Evolutionary conservation across 257 asterid genomes (phyloP), one percentile per base, ranked within the genome.

Genomic region (Paulownia fortunei): DNA sequence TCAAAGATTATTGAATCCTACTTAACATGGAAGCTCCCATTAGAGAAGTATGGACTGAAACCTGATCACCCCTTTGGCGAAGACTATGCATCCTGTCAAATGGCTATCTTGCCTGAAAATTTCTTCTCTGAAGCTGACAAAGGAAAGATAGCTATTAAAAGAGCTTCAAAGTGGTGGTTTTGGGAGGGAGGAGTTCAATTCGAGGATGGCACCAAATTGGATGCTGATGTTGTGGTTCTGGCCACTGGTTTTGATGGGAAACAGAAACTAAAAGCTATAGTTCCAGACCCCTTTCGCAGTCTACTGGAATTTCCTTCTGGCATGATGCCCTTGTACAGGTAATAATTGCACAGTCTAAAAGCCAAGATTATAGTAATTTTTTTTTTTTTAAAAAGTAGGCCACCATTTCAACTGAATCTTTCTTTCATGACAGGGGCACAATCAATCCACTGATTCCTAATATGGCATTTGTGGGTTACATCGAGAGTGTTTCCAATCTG

Each of bases 51-150:
- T 7, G 98, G 96, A 12, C 79, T 94, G 76, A 94, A 85, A 79
- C 98, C 98, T 0, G 92, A 92, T 0, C 98, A 94, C 83, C 96
- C 98, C 4, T 94, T 94, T 8, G 97, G 87, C 80, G 98, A 94
- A 68, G 98, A 94, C 83, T 92, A 94, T 9, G 98, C 97, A 2
- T 92, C 98, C 0, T 94, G 98, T 52, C 98, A 94, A 61, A 94
- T 94, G 98, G 98, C 98, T 0, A 94, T 94, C 89, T 80, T 94
- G 90, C 98, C 98, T 0, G 90, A 94, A 0, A 85, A 85, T 51
- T 92, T 94, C 87, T 94, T 94, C 86, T 12, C 88, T 0, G 94
- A 89, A 85, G 96, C 92, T 2, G 97, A 94, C 37, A 86, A 92
- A 75, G 98, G 98, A 3, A 89, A 74, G 63, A 92, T 94, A 7